Evolutionary conservation across 2,329 filamentous ascomycete genomes (phyloP).

Genomic region (Botryotinia calthae): DNA sequence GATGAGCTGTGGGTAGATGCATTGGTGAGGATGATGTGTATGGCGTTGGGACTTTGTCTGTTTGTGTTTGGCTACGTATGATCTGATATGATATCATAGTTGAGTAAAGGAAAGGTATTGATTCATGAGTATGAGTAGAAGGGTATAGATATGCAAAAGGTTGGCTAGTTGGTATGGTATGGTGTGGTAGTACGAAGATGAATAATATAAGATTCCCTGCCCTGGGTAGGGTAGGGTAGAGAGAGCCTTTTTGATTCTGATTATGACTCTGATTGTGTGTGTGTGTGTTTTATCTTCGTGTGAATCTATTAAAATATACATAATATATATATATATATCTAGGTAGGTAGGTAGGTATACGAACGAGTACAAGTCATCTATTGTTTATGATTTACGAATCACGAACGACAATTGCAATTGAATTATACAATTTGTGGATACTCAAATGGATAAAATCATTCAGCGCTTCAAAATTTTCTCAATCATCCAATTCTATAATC

Average conservation of each 20-base stretch:
- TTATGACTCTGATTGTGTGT: too few relatives aligned
- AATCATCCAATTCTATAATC: not conserved
- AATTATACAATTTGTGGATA: too few relatives aligned
- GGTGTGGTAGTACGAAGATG: not conserved
- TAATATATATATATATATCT: too few relatives aligned
- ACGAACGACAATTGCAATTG: too few relatives aligned
- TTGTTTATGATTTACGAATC: too few relatives aligned
- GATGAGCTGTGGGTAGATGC: not conserved
- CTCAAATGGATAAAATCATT: too few relatives aligned
- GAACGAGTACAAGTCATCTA: too few relatives aligned
- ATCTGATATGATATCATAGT: conserved; percentile 1
- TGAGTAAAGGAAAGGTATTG: not conserved
- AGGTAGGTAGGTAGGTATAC: too few relatives aligned
- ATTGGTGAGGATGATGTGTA: conserved; percentile 1
- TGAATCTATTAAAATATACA: too few relatives aligned
- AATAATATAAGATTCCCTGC: not conserved
- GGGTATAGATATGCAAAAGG: not conserved
- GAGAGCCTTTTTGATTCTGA: not conserved
- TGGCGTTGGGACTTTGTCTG: conserved; percentile 12
- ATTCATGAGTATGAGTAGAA: not conserved
- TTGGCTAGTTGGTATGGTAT: not conserved
- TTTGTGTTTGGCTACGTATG: not conserved
- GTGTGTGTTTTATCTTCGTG: too few relatives aligned
- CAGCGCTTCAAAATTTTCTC: not conserved
- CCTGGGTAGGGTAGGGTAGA: too few relatives aligned